These are phyloP conservation scores for Cytospora piceicola DNA, from an alignment of 2,329 filamentous ascomycete genomes.

Conservation along the genomic window DNA sequence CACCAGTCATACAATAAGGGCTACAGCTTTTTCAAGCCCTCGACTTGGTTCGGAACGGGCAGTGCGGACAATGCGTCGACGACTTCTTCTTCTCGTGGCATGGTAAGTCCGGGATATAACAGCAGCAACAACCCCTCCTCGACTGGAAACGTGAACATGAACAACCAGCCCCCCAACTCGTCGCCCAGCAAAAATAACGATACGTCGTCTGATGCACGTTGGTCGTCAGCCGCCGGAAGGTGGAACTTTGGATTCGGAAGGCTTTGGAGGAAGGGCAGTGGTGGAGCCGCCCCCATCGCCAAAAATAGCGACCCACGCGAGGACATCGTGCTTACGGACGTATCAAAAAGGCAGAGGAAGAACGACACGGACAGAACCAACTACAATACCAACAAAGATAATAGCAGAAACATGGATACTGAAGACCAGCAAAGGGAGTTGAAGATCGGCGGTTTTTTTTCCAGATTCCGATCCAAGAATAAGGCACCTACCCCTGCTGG, in stretches of 20 bases:
- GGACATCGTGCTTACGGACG: slow-evolving; percentile 21
- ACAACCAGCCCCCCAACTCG: slow-evolving; percentile 20
- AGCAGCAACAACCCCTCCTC: slow-evolving; percentile 9
- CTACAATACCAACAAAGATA: background rate
- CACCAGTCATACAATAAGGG: slow-evolving; percentile 20
- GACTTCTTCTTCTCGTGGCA: slow-evolving; percentile 13
- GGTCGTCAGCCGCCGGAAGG: background rate
- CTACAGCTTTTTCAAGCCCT: slow-evolving; percentile 25
- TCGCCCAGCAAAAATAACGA: slow-evolving; percentile 19
- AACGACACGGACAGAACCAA: background rate
- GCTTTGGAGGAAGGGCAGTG: slow-evolving; percentile 16
- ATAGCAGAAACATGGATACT: slow-evolving; percentile 3
- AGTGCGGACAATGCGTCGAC: slow-evolving; percentile 11
- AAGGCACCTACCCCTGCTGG: slow-evolving; percentile 3
- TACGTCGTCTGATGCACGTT: background rate
- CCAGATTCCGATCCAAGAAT: slow-evolving; percentile 12
- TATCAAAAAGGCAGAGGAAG: slow-evolving; percentile 11
- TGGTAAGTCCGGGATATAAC: slow-evolving; percentile 12
- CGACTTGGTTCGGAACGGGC: slow-evolving; percentile 14
- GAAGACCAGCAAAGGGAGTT: slow-evolving; percentile 10
- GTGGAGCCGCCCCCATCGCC: slow-evolving; percentile 11
- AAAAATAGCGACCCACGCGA: slow-evolving; percentile 22
- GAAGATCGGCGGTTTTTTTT: slow-evolving; percentile 14
- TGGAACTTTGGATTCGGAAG: slow-evolving; percentile 14
- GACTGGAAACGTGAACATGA: slow-evolving; percentile 14